These are phyloP conservation scores for Leptographium lundbergii DNA, from an alignment of 2,329 filamentous ascomycete species.

Conservation along the genomic window DNA sequence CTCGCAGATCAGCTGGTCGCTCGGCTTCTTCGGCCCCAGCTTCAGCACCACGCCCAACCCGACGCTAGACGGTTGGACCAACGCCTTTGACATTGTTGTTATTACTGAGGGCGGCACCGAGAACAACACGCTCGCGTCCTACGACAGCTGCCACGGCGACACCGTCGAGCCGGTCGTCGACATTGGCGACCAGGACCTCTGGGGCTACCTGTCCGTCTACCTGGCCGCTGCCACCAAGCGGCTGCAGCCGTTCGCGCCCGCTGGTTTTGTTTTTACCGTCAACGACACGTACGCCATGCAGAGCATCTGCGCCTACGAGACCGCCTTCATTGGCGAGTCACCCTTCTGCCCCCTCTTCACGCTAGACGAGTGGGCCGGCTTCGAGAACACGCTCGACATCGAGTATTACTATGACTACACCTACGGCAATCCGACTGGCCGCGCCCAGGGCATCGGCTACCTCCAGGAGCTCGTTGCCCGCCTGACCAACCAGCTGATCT, in stretches of 20 bases:
- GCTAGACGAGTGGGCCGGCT: slow-evolving; percentile 39
- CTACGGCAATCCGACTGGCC: slow-evolving; percentile 34
- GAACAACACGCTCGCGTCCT: slow-evolving; percentile 40
- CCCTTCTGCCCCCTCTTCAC: slow-evolving; percentile 42
- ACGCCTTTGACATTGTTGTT: slow-evolving; percentile 33
- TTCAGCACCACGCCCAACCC: slow-evolving; percentile 24
- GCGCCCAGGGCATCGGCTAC: slow-evolving; percentile 40
- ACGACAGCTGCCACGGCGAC: slow-evolving; percentile 34
- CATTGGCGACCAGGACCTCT: slow-evolving; percentile 26
- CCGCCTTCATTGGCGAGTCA: slow-evolving; percentile 32
- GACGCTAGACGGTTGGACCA: slow-evolving; percentile 24
- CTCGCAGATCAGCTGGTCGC: slow-evolving; percentile 37
- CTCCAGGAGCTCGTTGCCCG: slow-evolving; percentile 37
- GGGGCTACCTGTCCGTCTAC: slow-evolving; percentile 32
- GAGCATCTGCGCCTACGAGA: slow-evolving; percentile 42
- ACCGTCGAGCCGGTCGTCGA: slow-evolving; percentile 19
- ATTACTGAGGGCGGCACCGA: slow-evolving; percentile 35
- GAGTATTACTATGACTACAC: slow-evolving; percentile 35
- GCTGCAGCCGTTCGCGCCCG: slow-evolving; percentile 31
- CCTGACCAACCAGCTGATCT: slow-evolving; percentile 31
- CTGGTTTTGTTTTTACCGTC: slow-evolving; percentile 32
- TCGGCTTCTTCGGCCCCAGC: slow-evolving; percentile 38
- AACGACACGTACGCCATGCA: slow-evolving; percentile 39
- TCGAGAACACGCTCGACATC: slow-evolving; percentile 39
- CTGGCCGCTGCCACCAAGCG: slow-evolving; percentile 29